Percentiles rank a stretch among this genome's conserved stretches.
Conservation (phyloP, 352 stramenopile genomes). For the Phytophthora syringae region DNA sequence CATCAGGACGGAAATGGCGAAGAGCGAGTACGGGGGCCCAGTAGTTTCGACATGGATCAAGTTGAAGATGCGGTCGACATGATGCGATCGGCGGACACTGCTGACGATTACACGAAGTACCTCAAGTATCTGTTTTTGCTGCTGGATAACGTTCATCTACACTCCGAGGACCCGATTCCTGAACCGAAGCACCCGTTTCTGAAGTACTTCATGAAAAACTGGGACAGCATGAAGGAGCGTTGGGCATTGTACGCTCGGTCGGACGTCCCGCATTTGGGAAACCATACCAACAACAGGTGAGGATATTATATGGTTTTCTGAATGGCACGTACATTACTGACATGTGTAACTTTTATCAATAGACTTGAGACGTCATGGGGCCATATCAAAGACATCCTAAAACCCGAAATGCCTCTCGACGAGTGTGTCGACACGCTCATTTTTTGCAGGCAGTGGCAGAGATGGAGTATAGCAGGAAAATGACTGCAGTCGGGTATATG, state of each 20-base stretch:
- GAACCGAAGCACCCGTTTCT: neutral
- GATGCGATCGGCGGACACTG: no score
- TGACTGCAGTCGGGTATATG: constrained; percentile 5
- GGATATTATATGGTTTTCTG: neutral
- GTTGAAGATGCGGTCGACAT: neutral
- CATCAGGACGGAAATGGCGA: neutral
- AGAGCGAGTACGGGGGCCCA: neutral
- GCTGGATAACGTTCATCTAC: constrained; percentile 3
- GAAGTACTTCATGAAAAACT: constrained; percentile 4
- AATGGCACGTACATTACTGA: neutral
- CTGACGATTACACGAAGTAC: constrained; percentile 7
- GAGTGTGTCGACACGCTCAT: constrained; percentile 11
- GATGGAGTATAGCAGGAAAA: constrained; percentile 15
- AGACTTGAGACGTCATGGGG: constrained; percentile 3
- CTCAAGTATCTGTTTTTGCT: constrained; percentile 1
- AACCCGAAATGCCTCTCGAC: constrained; percentile 2
- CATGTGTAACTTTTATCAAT: no score
- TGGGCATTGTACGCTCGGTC: constrained; percentile 9
- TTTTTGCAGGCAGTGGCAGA: constrained; percentile 6
- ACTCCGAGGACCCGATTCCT: neutral
- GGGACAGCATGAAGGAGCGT: constrained; percentile 4
- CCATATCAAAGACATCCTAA: constrained; percentile 6
- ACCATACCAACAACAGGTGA: constrained; percentile 15
- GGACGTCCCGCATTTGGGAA: constrained; percentile 5
- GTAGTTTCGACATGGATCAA: neutral